Conservation (phyloP, 371 early-diverging fungal species). For the Batrachochytrium dendrobatidis region DNA sequence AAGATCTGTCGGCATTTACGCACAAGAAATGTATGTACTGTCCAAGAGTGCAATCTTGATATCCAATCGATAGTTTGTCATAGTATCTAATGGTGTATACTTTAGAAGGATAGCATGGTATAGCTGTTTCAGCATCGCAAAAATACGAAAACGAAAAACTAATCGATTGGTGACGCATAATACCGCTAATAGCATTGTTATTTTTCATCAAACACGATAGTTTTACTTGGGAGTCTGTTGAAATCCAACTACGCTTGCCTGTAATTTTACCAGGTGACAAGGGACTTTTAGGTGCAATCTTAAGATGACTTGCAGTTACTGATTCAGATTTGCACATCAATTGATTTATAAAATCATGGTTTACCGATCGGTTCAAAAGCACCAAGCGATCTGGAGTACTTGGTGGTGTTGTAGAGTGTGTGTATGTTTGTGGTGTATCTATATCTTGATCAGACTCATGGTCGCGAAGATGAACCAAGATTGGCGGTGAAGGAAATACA, state of each 20-base stretch:
- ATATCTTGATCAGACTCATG: constrained; percentile 39
- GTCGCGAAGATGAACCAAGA: constrained; percentile 44
- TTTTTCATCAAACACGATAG: constrained; percentile 52
- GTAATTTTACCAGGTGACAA: not conserved
- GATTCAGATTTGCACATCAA: too few relatives aligned
- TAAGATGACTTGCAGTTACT: not conserved
- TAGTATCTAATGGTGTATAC: constrained; percentile 50
- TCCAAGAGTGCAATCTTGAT: constrained; percentile 46
- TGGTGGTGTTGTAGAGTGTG: not conserved
- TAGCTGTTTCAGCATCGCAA: constrained; percentile 27
- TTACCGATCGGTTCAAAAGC: constrained; percentile 1
- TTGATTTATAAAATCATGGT: constrained; percentile 9
- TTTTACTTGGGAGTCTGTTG: constrained; percentile 48
- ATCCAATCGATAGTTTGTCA: constrained; percentile 14
- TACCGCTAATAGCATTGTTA: constrained; percentile 44
- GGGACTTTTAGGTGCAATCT: not conserved
- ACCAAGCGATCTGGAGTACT: constrained; percentile 5
- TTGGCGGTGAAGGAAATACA: constrained; percentile 46
- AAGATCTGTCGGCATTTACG: constrained; percentile 25
- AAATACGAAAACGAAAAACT: constrained; percentile 46
- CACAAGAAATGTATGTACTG: constrained; percentile 47
- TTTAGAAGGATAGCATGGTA: constrained; percentile 50
- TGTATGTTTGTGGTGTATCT: too few relatives aligned
- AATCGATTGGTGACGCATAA: constrained; percentile 52
- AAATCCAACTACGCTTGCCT: constrained; percentile 12